Evolutionary conservation across 148 eudicot genomes (phyloP).

Genomic region (Diospyros lotus): DNA sequence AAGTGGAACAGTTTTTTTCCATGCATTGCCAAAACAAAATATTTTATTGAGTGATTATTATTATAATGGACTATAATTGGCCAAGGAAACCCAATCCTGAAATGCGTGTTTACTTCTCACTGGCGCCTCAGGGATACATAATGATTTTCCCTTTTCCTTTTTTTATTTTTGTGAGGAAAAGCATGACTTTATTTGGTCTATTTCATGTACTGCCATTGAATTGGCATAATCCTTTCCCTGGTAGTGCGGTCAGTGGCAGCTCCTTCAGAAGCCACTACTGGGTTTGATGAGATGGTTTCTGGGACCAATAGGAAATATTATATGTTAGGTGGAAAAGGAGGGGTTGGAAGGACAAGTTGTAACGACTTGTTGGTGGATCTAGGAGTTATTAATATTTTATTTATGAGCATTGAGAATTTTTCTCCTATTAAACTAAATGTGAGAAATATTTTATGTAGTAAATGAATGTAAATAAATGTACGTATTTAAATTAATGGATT

Average conservation of each 20-base stretch:
- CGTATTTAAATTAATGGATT: too few species aligned
- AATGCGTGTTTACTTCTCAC: too few species aligned
- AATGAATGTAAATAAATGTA: too few species aligned
- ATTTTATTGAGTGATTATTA: background rate
- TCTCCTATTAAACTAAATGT: too few species aligned
- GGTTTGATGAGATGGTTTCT: slow-evolving; percentile 80
- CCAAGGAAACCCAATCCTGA: background rate
- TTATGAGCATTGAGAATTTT: too few species aligned
- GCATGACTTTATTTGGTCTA: background rate
- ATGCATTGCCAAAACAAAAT: background rate
- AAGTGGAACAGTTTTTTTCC: too few species aligned
- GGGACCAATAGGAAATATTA: slow-evolving; percentile 89
- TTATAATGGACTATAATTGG: background rate
- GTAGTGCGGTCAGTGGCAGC: slow-evolving; percentile 73
- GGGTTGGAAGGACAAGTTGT: slow-evolving; percentile 96
- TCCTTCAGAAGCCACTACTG: slow-evolving; percentile 57
- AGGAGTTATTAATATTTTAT: too few species aligned
- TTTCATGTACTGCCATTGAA: background rate
- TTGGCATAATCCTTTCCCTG: background rate
- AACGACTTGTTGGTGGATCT: too few species aligned
- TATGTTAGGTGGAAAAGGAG: slow-evolving; percentile 96
- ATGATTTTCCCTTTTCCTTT: background rate
- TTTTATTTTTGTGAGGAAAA: background rate
- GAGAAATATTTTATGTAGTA: too few species aligned
- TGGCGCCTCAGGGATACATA: too few species aligned